phyloP scores from a whole-genome alignment of 2,329 filamentous ascomycete genomes.

The Fusarium torulosum region DNA sequence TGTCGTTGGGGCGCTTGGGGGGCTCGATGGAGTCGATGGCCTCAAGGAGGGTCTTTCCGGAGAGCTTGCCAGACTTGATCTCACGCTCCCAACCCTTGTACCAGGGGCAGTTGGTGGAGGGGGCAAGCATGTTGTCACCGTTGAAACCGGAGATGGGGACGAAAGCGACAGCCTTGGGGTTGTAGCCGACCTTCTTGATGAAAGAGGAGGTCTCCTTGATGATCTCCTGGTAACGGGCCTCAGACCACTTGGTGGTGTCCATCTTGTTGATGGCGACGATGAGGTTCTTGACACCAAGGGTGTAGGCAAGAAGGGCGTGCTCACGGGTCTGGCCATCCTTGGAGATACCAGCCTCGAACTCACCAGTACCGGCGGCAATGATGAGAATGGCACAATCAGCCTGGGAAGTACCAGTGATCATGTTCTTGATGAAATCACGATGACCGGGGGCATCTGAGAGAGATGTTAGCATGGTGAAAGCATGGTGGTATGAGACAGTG shows the following conservation, averaged over 20 bases:
- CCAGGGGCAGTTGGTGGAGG: slow-evolving; percentile 96
- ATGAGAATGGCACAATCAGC: slow-evolving; percentile 99
- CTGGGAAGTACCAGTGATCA: slow-evolving; percentile 99
- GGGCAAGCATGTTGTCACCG: slow-evolving; percentile 99
- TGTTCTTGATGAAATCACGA: slow-evolving; percentile 99
- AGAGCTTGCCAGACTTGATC: slow-evolving; percentile 84
- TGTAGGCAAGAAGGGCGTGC: slow-evolving; percentile 99
- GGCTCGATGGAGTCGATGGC: slow-evolving; percentile 97
- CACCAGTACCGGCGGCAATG: slow-evolving; percentile 99
- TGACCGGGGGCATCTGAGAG: slow-evolving; percentile 92
- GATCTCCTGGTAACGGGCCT: slow-evolving; percentile 97
- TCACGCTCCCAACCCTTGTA: slow-evolving; percentile 99
- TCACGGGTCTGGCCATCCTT: slow-evolving; percentile 99
- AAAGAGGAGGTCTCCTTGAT: slow-evolving; percentile 99
- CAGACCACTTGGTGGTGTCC: slow-evolving; percentile 99
- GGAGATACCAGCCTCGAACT: slow-evolving; percentile 99
- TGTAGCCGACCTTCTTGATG: slow-evolving; percentile 99
- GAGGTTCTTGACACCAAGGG: slow-evolving; percentile 99
- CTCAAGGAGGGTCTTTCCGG: slow-evolving; percentile 98
- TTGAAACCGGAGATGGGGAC: slow-evolving; percentile 99
- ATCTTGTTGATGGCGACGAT: slow-evolving; percentile 99
- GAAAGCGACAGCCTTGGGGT: slow-evolving; percentile 98
- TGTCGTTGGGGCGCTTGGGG: slow-evolving; percentile 94
- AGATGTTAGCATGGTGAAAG: slow-evolving; percentile 22
- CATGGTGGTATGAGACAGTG: not conserved